Base-by-base conservation (phyloP, 352 stramenopile genomes). In the Phytophthora macrochlamydospora region DNA sequence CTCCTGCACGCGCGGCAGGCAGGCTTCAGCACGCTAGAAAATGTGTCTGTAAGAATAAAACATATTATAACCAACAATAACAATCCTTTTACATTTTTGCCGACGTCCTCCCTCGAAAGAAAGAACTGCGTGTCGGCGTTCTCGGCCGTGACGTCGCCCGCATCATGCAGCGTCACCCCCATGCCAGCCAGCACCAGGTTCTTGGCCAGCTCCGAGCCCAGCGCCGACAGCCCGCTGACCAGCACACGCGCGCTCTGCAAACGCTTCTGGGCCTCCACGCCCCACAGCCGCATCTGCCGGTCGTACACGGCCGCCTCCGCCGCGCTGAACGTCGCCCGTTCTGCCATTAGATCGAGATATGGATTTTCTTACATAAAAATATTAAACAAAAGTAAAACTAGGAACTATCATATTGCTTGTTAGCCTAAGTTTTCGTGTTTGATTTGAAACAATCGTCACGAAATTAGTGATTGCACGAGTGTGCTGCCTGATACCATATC, bases 201-300 rank as follows among this genome's bases (percentile, higher is more conserved):
- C 79, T 99, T 99, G 29, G 97, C 89, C 31, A 99, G 87, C 87
- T 99, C 95, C 51, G 85, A 90, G 31, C 92, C 89, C 31, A 97
- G 71, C 63, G 92, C 59, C 9, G 75, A 80, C 51, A 98, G 83
- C 9, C 92, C 93, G 44, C 82, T 90, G 60, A 99, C 87, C 8
- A 98, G 66, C 46, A 98, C 89, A 43, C 88, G 83, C 24, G 93
- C 89, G 67, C 73, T 90, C 71, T 96, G 92, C 52, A 98, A 87
- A 0, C 93, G 82, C 62, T 92, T 90, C 85, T 99, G 97, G 38
- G 97, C 96, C 73, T 99, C 97, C 28, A 98, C 89, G 33, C 98
- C 98, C 97, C 97, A 99, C n/a, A 99, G 81, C 18, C 97, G 94
- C 81, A 99, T 99, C 81, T 99, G 97, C 24, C 98, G 90, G 83